A percentile compares a stretch with the other conserved stretches of the same genome.
Conservation (phyloP, 2,329 filamentous ascomycete genomes). For the Cladosporium oxysporum region DNA sequence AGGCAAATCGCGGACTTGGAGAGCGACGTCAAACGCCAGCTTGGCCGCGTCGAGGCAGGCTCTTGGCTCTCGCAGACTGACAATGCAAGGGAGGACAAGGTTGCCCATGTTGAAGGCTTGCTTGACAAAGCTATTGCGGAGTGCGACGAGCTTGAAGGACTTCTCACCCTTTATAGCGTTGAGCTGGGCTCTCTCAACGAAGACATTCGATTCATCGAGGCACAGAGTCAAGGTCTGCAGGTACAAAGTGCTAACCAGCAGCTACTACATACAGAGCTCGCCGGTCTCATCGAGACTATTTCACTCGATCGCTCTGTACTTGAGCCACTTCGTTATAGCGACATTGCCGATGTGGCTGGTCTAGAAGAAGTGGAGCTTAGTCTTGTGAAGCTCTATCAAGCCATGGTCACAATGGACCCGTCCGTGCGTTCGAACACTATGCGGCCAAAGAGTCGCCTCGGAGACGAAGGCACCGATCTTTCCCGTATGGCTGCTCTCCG, state of each 20-base stretch:
- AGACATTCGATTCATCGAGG: constrained; percentile 95
- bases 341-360: constrained; percentile 69
- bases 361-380: constrained; percentile 76
- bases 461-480: constrained; percentile 69
- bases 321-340: constrained; percentile 69
- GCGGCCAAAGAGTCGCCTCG: constrained; percentile 48
- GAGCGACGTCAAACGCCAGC: constrained; percentile 79
- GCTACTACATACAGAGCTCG: constrained; percentile 83
- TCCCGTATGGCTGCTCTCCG: constrained; percentile 89
- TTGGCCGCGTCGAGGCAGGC: constrained; percentile 87
- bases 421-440: constrained; percentile 57
- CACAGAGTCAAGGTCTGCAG: constrained; percentile 93
- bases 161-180: constrained; percentile 91
- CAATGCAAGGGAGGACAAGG: constrained; percentile 79
- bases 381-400: constrained; percentile 81
- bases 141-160: constrained; percentile 92
- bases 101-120: constrained; percentile 80
- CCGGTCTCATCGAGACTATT: constrained; percentile 85
- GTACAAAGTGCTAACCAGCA: constrained; percentile 98
- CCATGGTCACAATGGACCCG: constrained; percentile 91
- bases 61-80: constrained; percentile 83
- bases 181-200: constrained; percentile 92
- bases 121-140: constrained; percentile 90
- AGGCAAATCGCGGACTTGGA: constrained; percentile 80
- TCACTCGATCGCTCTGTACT: constrained; percentile 80